Evolutionary conservation across 2,329 filamentous ascomycete species (phyloP).

Genomic region (Sporothrix luriei): DNA sequence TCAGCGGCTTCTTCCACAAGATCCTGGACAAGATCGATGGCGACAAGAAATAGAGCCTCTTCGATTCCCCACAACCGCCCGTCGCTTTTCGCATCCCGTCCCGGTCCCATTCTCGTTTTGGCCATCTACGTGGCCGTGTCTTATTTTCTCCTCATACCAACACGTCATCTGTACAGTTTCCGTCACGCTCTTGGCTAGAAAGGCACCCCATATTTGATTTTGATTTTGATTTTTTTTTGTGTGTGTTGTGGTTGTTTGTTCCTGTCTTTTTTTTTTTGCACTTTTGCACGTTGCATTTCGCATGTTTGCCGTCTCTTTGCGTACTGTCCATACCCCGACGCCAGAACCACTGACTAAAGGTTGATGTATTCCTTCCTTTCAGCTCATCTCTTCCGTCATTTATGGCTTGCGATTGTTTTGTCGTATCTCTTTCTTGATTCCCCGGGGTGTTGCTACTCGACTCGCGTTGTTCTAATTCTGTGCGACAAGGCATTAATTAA

Average conservation of each 20-base stretch:
- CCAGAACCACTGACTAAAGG: neutral
- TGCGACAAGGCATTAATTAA: slow-evolving; percentile 20
- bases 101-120: neutral
- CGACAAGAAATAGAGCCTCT: slow-evolving; percentile 34
- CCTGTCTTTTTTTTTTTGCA: neutral
- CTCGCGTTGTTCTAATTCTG: slow-evolving; percentile 11
- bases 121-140: slow-evolving; percentile 1
- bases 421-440: slow-evolving; percentile 33
- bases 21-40: slow-evolving; percentile 53
- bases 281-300: neutral
- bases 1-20: slow-evolving; percentile 65
- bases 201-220: slow-evolving; percentile 23
- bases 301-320: neutral
- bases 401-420: slow-evolving; percentile 4
- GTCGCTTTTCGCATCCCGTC: neutral
- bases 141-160: neutral
- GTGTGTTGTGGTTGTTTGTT: neutral
- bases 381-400: neutral
- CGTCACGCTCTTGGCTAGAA: slow-evolving; percentile 10
- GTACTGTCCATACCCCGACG: neutral
- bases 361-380: neutral
- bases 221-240: neutral
- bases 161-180: slow-evolving; percentile 18
- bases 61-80: neutral
- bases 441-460: slow-evolving; percentile 26